Base-by-base conservation (phyloP, 75 land plant genomes). In the Sequoiadendron giganteum region DNA sequence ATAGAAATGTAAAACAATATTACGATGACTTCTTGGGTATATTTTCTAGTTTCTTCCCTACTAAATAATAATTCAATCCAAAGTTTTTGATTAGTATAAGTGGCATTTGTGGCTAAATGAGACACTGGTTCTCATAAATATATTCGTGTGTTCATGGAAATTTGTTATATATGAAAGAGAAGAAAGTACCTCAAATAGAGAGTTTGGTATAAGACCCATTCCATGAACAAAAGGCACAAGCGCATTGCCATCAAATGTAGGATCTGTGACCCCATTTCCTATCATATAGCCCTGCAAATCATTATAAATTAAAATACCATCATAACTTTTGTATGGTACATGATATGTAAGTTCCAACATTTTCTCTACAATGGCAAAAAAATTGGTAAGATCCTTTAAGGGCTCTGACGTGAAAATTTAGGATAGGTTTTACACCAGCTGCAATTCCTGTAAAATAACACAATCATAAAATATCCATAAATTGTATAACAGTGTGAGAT, bases 221-320 rank as follows among this genome's bases (percentile, higher is more conserved):
- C 99, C 99, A 92, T 95, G 94, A 7, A 92, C 94, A 90, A 98
- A 98, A 55, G 99, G 98, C 39, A 98, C 93, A 65, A 96, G 91
- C 54, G 99, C 96, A 92, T 98, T 93, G 9, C 95, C 96, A 92
- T 98, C 99, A 87, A 90, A 97, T 49, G 30, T 78, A 1, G 61
- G 42, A 58, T 95, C 99, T 21, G 96, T 93, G 36, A 95, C 96
- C 40, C 99, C 99, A 90, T 98, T 98, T 36, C 99, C 99, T 19
- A 98, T 90, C 89, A 95, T 84, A 89, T 98, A 98, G 65, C 99
- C 99, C 99, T 98, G 92, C 61, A 85, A 40, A 38, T 73, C 52
- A 47, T 25, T 86, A 18, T 10, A 40, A 40, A 88, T 76, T 38
- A 77, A 10, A 49, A 85, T 13, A 16, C 7, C 55, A 11, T 58